Evolutionary conservation across 495 filamentous ascomycete genomes (phyloP).

Genomic region (Neurospora sp.): DNA sequence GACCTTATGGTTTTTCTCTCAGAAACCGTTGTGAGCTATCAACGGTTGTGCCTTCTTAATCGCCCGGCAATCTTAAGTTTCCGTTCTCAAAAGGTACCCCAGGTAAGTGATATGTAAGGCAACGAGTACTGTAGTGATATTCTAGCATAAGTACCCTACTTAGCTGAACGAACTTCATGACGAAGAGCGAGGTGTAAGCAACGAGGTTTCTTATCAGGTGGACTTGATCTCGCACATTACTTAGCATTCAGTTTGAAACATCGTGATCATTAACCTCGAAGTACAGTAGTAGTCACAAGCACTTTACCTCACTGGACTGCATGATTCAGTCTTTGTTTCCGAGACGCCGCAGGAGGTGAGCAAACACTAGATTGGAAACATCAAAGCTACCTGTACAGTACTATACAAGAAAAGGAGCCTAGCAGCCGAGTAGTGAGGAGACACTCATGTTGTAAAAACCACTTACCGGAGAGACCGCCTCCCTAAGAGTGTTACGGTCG

Average conservation of each 20-base stretch:
- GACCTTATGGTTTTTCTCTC: too few species aligned
- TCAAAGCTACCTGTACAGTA: background rate
- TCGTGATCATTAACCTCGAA: too few species aligned
- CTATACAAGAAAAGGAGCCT: background rate
- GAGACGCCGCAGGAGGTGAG: background rate
- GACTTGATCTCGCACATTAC: too few species aligned
- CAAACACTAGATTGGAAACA: background rate
- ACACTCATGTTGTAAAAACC: background rate
- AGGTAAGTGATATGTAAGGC: background rate
- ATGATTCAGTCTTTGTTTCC: background rate
- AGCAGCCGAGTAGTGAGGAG: background rate
- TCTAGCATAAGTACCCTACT: too few species aligned
- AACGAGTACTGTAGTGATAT: background rate
- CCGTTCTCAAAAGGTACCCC: too few species aligned
- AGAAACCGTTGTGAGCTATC: too few species aligned
- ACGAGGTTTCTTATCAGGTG: too few species aligned
- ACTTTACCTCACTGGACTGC: background rate
- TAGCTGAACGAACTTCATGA: background rate
- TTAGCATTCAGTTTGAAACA: too few species aligned
- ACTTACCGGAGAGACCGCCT: background rate
- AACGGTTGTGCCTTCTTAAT: too few species aligned
- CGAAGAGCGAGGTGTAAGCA: background rate
- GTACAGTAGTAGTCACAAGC: background rate
- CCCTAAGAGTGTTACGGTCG: background rate
- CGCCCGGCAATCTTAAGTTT: too few species aligned